phyloP scores from a whole-genome alignment of 1,284 basidiomycete species.

The Phlebopus sp. region DNA sequence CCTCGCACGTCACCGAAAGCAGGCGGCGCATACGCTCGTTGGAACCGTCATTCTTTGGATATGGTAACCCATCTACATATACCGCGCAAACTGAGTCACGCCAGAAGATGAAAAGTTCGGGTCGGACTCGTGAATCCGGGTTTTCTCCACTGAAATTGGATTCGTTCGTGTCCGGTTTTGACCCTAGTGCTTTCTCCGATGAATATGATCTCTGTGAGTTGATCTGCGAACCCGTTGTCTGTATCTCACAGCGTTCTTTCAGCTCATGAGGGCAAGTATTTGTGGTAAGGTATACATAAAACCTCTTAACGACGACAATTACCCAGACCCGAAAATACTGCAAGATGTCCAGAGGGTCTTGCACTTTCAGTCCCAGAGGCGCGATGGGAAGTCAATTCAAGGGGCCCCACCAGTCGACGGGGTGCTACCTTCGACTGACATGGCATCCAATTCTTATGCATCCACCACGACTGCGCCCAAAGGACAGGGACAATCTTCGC shows the following conservation, averaged over 20 bases:
- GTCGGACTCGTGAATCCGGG: constrained; percentile 12
- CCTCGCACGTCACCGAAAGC: constrained; percentile 13
- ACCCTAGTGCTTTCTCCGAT: constrained; percentile 51
- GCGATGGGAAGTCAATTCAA: constrained; percentile 51
- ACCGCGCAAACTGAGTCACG: constrained; percentile 17
- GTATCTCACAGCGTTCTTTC: constrained; percentile 10
- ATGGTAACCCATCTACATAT: constrained; percentile 15
- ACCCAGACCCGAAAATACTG: constrained; percentile 63
- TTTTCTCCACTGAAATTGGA: constrained; percentile 23
- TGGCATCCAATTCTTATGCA: constrained; percentile 33
- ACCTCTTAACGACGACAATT: constrained; percentile 13
- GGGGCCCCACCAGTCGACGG: constrained; percentile 29
- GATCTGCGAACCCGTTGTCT: constrained; percentile 6
- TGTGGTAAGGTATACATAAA: constrained; percentile 6
- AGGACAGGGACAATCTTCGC: constrained; percentile 32
- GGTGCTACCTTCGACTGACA: constrained; percentile 19
- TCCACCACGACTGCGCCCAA: constrained; percentile 27
- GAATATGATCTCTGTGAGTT: constrained; percentile 72
- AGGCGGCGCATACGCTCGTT: constrained; percentile 22
- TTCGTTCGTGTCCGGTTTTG: constrained; percentile 30
- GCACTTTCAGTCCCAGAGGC: constrained; percentile 65
- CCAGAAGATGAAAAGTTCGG: constrained; percentile 16
- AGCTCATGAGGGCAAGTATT: constrained; percentile 65
- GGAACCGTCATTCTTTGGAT: constrained; percentile 18
- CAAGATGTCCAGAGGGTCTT: constrained; percentile 74